These are phyloP conservation scores for Blastocystis sp. DNA, from an alignment of 352 stramenopile genomes.

Conservation along the genomic window DNA sequence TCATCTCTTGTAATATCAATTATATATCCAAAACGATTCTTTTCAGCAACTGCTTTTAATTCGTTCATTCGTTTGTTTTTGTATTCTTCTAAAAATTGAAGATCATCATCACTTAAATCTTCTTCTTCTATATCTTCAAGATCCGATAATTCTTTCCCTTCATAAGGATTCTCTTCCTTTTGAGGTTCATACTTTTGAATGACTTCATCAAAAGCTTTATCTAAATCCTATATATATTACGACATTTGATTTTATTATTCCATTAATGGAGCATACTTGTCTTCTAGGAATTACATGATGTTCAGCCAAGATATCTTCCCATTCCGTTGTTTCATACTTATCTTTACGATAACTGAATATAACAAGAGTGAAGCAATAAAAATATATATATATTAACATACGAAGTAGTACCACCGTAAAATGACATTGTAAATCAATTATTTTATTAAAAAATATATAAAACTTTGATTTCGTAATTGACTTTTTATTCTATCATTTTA, in stretches of 20 bases:
- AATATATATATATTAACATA: not conserved
- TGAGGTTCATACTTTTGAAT: constrained; percentile 28
- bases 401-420: constrained; percentile 32
- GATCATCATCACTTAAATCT: constrained; percentile 34
- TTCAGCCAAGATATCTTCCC: constrained; percentile 34
- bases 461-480: too few species aligned
- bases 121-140: constrained; percentile 40
- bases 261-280: not conserved
- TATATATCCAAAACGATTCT: constrained; percentile 64
- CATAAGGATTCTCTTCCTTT: constrained; percentile 35
- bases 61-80: constrained; percentile 37
- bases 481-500: too few species aligned
- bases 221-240: constrained; percentile 23
- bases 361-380: too few species aligned
- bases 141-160: constrained; percentile 42
- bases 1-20: constrained; percentile 70
- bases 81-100: constrained; percentile 34
- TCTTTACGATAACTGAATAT: constrained; percentile 37
- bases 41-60: constrained; percentile 9
- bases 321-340: constrained; percentile 29
- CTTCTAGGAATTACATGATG: constrained; percentile 22
- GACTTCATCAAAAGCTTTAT: constrained; percentile 32
- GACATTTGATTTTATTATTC: too few species aligned
- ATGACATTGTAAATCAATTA: constrained; percentile 28
- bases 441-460: too few species aligned